Percentiles rank a stretch among this genome's conserved stretches.
phyloP scores from a whole-genome alignment of 2,329 filamentous ascomycete genomes.

The Venturia pyrina region DNA sequence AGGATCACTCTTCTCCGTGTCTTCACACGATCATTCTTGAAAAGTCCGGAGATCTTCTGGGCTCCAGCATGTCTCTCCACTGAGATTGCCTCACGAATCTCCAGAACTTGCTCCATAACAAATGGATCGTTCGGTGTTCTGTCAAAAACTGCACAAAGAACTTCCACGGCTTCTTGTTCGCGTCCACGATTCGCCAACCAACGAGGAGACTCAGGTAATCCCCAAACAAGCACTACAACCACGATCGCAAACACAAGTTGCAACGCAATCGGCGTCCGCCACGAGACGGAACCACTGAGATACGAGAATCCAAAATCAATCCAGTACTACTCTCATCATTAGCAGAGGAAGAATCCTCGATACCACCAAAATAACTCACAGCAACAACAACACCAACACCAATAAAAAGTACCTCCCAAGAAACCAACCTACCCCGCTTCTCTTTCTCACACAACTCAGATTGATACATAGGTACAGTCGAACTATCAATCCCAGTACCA shows the following conservation, averaged over 20 bases:
- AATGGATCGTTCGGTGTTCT: conserved; percentile 26
- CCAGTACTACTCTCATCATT: conserved; percentile 16
- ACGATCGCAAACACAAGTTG: conserved; percentile 24
- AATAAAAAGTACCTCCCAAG: conserved; percentile 31
- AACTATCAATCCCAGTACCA: conserved; percentile 26
- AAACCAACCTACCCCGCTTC: conserved; percentile 34
- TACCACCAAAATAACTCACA: neutral
- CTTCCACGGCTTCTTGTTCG: conserved; percentile 21
- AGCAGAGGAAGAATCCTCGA: neutral
- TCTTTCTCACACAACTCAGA: conserved; percentile 35
- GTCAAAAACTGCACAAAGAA: conserved; percentile 31
- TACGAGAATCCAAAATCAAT: conserved; percentile 26
- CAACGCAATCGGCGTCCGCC: conserved; percentile 24
- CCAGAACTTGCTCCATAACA: conserved; percentile 9
- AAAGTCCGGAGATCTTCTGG: conserved; percentile 29
- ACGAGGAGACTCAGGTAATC: conserved; percentile 21
- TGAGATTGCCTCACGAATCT: conserved; percentile 19
- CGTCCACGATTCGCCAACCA: conserved; percentile 21
- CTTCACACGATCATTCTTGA: conserved; percentile 34
- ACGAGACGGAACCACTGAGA: conserved; percentile 20
- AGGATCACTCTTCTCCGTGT: conserved; percentile 37
- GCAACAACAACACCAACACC: conserved; percentile 29
- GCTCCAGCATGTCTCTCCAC: conserved; percentile 26
- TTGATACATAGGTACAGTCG: conserved; percentile 33
- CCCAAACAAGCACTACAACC: conserved; percentile 21